Percentiles rank a stretch among this genome's conserved stretches.
These are phyloP conservation scores for Nyctanthes arbortristis DNA, from an alignment of 257 asterid species.

Conservation along the genomic window DNA sequence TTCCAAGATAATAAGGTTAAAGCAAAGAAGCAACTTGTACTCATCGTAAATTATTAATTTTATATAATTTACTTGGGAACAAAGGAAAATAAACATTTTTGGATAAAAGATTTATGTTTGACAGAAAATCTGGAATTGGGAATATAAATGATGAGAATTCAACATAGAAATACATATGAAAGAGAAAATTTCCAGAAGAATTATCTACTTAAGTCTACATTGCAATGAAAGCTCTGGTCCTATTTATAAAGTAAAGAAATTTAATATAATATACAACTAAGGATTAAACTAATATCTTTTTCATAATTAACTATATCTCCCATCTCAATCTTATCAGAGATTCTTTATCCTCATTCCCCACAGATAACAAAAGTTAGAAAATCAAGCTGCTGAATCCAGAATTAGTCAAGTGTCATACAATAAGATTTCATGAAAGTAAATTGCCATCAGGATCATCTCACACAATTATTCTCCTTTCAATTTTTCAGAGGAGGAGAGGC, in stretches of 20 bases:
- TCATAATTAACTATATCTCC: too few relatives aligned
- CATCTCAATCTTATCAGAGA: too few relatives aligned
- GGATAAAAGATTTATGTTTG: neutral
- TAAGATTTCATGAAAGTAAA: neutral
- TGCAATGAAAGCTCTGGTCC: too few relatives aligned
- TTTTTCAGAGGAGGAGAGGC: neutral
- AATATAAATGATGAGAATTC: too few relatives aligned
- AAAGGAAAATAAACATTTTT: neutral
- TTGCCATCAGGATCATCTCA: neutral
- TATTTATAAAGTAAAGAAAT: too few relatives aligned
- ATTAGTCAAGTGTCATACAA: neutral
- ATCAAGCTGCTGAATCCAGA: neutral
- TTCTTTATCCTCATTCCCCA: too few relatives aligned
- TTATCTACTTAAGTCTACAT: too few relatives aligned
- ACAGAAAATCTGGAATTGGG: neutral
- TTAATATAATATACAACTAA: too few relatives aligned
- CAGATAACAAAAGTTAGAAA: neutral
- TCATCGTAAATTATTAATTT: neutral
- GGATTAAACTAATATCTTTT: too few relatives aligned
- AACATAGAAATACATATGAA: too few relatives aligned
- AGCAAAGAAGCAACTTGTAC: neutral
- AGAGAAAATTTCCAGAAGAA: too few relatives aligned
- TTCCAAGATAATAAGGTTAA: conserved; percentile 1
- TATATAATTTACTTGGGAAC: neutral
- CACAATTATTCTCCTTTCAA: neutral